phyloP scores from a whole-genome alignment of 371 early-diverging fungal species.

The Actinomortierella ambigua region DNA sequence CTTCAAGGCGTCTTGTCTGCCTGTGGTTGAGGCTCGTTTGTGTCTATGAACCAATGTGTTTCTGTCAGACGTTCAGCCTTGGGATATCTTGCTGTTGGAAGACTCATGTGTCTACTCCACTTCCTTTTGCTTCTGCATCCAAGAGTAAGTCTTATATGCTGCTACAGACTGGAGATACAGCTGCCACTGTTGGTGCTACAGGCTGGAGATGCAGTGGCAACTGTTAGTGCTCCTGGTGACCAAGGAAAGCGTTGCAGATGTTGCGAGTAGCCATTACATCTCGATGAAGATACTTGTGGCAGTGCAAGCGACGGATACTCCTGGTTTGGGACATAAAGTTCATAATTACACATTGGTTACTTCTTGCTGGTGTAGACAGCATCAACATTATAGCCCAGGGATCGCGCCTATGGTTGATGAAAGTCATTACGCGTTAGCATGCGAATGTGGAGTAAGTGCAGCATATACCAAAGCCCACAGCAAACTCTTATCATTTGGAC shows the following conservation, averaged over 20 bases:
- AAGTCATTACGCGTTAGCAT: background rate
- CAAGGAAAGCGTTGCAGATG: constrained; percentile 12
- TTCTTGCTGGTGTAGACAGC: constrained; percentile 18
- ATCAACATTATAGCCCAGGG: constrained; percentile 12
- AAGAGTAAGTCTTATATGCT: no score
- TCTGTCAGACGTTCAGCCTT: no score
- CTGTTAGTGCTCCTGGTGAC: background rate
- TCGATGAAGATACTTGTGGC: constrained; percentile 7
- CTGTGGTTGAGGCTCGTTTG: no score
- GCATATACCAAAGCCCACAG: no score
- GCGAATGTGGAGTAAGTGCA: background rate
- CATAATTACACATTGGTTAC: constrained; percentile 9
- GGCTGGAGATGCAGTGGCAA: no score
- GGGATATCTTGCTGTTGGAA: no score
- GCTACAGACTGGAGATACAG: constrained; percentile 10
- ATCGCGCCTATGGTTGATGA: constrained; percentile 2
- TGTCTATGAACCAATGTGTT: no score
- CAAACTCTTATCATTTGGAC: background rate
- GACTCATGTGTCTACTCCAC: no score
- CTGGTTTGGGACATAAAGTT: no score
- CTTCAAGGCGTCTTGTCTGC: no score
- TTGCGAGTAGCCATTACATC: constrained; percentile 23
- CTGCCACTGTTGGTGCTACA: no score
- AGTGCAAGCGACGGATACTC: constrained; percentile 15
- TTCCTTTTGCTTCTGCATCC: no score